Base-by-base conservation (phyloP, 1,139 yeast species). In the Torulaspora globosa region DNA sequence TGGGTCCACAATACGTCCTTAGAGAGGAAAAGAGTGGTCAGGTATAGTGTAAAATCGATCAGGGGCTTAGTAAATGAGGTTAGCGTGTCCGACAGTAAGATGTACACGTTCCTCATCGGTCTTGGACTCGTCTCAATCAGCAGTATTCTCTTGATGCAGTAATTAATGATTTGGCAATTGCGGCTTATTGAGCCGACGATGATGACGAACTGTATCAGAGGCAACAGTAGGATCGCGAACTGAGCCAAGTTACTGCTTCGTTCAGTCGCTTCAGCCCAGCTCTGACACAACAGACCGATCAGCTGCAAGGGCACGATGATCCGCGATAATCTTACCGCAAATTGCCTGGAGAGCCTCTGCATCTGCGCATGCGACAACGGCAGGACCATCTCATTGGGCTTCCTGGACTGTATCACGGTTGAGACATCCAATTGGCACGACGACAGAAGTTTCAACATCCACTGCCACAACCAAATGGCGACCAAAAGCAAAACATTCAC, bases 31-130 rank as follows among this genome's bases (percentile, higher is more conserved):
- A 68, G 66, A 63, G 82, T 59, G 72, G 69, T 15, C 60, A 53
- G 36, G 49, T 73, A 74, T 14, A 78, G 65, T 10, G 78, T 75
- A 21, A 82, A 68, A 66, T 90, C 97, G 44, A 84, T 82, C 43
- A 86, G 57, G 0, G 88, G 86, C 62, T 82, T 83, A 10, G 85
- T 71, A 60, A 84, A 88, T 0, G 96, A 86, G 1, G 92, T 84
- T 43, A 89, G 69, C 3, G 88, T 80, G 70, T 89, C 97, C 6
- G 95, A 80, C 8, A 88, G 66, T 47, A 90, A 67, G 40, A 88
- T 84, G 61, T 89, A 96, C 48, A 86, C 84, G 24, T 86, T 80
- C 58, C 96, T 83, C 80, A 50, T 84, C 77, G 9, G 71, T 69
- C 5, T 94, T 88, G 40, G 69, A 38, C 18, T 76, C 39, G 41